phyloP scores from a whole-genome alignment of 2,329 filamentous ascomycete species.

The Calcarisporium arbuscula region DNA sequence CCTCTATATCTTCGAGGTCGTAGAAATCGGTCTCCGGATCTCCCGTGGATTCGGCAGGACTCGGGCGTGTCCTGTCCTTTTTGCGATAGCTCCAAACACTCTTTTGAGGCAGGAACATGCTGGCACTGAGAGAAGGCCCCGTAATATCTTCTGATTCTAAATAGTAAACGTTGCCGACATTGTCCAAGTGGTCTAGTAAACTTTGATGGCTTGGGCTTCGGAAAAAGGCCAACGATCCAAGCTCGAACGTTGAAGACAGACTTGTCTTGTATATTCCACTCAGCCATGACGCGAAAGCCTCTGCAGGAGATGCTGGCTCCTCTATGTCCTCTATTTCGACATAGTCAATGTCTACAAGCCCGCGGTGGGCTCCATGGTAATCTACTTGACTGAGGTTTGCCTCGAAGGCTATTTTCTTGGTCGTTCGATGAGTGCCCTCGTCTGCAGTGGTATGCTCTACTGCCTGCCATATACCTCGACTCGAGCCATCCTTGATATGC shows the following conservation, averaged over 20 bases:
- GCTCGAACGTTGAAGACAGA: constrained; percentile 48
- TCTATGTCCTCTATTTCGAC: constrained; percentile 8
- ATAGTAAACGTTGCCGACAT: constrained; percentile 40
- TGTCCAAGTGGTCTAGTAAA: constrained; percentile 45
- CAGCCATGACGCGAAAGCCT: constrained; percentile 25
- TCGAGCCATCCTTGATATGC: no score
- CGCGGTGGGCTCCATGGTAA: no score
- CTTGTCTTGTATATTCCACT: constrained; percentile 40
- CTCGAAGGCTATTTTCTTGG: no score
- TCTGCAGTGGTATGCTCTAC: no score
- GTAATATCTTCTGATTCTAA: constrained; percentile 41
- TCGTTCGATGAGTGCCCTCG: no score
- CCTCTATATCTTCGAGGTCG: not conserved
- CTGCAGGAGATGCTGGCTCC: constrained; percentile 16
- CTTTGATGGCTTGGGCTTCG: constrained; percentile 38
- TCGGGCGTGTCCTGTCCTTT: constrained; percentile 15
- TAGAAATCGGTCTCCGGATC: constrained; percentile 13
- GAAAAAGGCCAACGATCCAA: constrained; percentile 46
- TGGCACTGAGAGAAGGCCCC: constrained; percentile 48
- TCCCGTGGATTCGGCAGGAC: constrained; percentile 17
- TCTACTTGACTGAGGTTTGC: no score
- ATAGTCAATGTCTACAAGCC: no score
- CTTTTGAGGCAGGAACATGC: constrained; percentile 44
- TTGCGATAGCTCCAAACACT: constrained; percentile 46
- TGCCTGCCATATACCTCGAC: no score